Evolutionary conservation across 345 rosid species (phyloP).

Genomic region (Boechera divaricarpa): DNA sequence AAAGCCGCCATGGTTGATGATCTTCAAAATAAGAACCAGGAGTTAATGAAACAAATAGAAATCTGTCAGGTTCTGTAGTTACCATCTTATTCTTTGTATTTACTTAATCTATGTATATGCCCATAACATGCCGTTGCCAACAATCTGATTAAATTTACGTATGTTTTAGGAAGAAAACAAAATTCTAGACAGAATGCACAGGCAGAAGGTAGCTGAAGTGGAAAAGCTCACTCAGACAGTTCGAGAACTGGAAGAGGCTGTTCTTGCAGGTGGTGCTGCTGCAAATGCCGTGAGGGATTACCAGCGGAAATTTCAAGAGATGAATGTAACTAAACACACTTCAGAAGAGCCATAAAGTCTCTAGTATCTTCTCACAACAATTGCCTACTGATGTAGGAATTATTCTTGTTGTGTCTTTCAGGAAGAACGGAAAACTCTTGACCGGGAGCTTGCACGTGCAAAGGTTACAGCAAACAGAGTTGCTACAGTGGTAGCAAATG

Average conservation of each 20-base stretch:
- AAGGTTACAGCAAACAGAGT: slow-evolving; percentile 98
- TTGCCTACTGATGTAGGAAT: slow-evolving; percentile 14
- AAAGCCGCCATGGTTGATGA: slow-evolving; percentile 99
- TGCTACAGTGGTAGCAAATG: slow-evolving; percentile 98
- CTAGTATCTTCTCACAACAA: not conserved
- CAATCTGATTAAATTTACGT: slow-evolving; percentile 6
- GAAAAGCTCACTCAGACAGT: slow-evolving; percentile 98
- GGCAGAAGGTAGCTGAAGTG: slow-evolving; percentile 99
- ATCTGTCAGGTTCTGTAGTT: slow-evolving; percentile 82
- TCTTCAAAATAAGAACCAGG: slow-evolving; percentile 98
- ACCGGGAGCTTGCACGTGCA: slow-evolving; percentile 97
- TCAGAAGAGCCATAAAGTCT: slow-evolving; percentile 2
- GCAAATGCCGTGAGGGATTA: slow-evolving; percentile 99
- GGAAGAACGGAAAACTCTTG: slow-evolving; percentile 99
- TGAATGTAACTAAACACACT: slow-evolving; percentile 72
- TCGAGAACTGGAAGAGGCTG: slow-evolving; percentile 98
- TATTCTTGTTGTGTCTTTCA: slow-evolving; percentile 43
- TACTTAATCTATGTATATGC: not conserved
- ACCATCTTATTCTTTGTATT: slow-evolving; percentile 25
- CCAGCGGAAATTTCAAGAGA: slow-evolving; percentile 97
- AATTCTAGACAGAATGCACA: slow-evolving; percentile 96
- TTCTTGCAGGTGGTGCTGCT: slow-evolving; percentile 99
- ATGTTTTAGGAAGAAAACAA: slow-evolving; percentile 89
- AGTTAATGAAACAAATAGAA: slow-evolving; percentile 95
- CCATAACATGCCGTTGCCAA: slow-evolving; percentile 22